Evolutionary conservation across 1,284 basidiomycete genomes (phyloP).

Genomic region (Cutaneotrichosporon arboriforme): DNA sequence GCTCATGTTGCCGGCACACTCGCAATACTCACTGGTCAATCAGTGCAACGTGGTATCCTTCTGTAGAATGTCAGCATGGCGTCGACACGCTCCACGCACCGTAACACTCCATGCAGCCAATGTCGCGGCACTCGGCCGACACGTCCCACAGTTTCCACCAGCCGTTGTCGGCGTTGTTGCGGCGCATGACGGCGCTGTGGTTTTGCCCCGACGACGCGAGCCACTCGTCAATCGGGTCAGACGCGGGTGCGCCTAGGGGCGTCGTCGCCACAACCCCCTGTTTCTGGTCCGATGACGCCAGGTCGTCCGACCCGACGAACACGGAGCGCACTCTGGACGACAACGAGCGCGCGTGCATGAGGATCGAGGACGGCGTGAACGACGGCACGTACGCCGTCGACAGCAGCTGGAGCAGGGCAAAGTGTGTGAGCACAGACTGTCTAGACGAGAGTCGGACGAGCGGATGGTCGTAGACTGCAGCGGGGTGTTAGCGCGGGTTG

Average conservation of each 20-base stretch:
- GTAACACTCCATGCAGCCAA: slow-evolving; percentile 47
- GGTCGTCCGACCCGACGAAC: slow-evolving; percentile 14
- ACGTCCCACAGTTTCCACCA: slow-evolving; percentile 47
- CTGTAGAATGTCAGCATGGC: slow-evolving; percentile 15
- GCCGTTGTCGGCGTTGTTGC: slow-evolving; percentile 7
- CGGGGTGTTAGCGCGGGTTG: slow-evolving; percentile 7
- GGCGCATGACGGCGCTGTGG: slow-evolving; percentile 1
- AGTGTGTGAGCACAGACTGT: slow-evolving; percentile 32
- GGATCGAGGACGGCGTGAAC: slow-evolving; percentile 22
- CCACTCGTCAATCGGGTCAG: slow-evolving; percentile 22
- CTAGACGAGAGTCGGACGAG: slow-evolving; percentile 29
- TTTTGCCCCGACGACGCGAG: slow-evolving; percentile 12
- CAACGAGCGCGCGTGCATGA: slow-evolving; percentile 23
- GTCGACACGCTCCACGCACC: slow-evolving; percentile 18
- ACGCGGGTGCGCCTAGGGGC: background rate
- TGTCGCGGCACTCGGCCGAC: slow-evolving; percentile 39
- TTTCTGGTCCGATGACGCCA: background rate
- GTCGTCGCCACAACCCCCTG: background rate
- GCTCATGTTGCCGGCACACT: background rate
- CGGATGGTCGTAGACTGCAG: slow-evolving; percentile 40
- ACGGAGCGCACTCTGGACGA: slow-evolving; percentile 15
- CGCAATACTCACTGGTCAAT: slow-evolving; percentile 41
- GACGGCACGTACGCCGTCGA: slow-evolving; percentile 30
- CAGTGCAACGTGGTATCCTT: slow-evolving; percentile 41
- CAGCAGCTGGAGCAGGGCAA: slow-evolving; percentile 32